Conservation (phyloP, 768 basidiomycete genomes). For the Boletus sp. region DNA sequence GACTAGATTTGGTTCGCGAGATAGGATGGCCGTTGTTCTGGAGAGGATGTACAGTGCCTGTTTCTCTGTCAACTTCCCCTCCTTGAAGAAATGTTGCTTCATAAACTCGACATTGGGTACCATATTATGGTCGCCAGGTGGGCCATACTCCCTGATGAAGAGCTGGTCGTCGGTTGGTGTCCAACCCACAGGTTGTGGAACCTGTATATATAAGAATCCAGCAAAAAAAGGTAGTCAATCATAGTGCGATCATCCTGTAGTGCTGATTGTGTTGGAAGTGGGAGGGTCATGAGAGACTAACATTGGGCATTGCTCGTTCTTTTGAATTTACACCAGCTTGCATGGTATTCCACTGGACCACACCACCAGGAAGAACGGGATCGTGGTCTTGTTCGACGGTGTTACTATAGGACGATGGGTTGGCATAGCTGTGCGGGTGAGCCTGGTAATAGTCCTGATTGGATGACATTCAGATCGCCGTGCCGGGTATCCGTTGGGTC, state of each 20-base stretch:
- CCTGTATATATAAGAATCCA: slow-evolving; percentile 41
- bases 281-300: slow-evolving; percentile 28
- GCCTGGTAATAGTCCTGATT: slow-evolving; percentile 26
- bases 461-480: slow-evolving; percentile 21
- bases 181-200: slow-evolving; percentile 61
- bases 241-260: slow-evolving; percentile 23
- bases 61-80: slow-evolving; percentile 78
- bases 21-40: slow-evolving; percentile 62
- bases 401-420: slow-evolving; percentile 9
- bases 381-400: slow-evolving; percentile 30
- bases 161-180: slow-evolving; percentile 75
- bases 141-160: slow-evolving; percentile 51
- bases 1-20: slow-evolving; percentile 81
- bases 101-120: slow-evolving; percentile 78
- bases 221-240: slow-evolving; percentile 25
- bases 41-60: slow-evolving; percentile 85
- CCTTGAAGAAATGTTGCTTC: slow-evolving; percentile 86
- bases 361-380: slow-evolving; percentile 25
- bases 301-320: slow-evolving; percentile 33
- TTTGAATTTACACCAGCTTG: slow-evolving; percentile 18
- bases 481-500: slow-evolving; percentile 15
- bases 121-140: slow-evolving; percentile 33
- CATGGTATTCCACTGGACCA: slow-evolving; percentile 23
- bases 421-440: slow-evolving; percentile 11
- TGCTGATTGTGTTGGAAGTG: slow-evolving; percentile 8